Base-by-base conservation (phyloP, 208 protist genomes). In the Leptomonas pyrrhocoris region DNA sequence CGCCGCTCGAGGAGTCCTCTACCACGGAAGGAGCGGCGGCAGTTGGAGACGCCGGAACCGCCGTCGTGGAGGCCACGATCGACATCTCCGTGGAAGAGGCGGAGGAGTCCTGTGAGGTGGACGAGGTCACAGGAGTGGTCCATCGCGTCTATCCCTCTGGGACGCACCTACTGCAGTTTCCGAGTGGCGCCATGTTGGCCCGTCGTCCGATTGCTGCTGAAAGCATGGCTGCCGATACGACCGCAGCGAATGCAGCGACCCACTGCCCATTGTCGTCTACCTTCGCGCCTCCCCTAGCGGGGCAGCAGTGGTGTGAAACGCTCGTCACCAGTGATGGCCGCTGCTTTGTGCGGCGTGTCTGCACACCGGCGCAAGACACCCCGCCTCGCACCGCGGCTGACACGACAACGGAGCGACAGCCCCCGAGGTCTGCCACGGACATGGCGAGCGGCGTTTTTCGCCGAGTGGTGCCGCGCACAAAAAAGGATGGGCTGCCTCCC, bases 61-160 rank as follows among this genome's bases (percentile, higher is more conserved):
- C 34, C 3, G 7, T 38, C 18, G 36, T 61, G 36, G 53, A 61
- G 21, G 61, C 23, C 1, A 57, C 36, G 16, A 58, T 90, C 16
- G 63, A 79, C 16, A 31, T 61, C 13, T 80, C 86, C 13, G 28
- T 82, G 15, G 91, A 96, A 60, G 57, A 77, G 31, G 31, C 61
- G 0, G 91, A 96, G 58, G 78, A 83, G 21, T 66, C 69, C 12
- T 84, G 91, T 25, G 78, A 65, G 19, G 74, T 94, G 18, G 62
- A 89, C 40, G 61, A 79, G 62, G 60, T 59, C 25, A 74, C 64
- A 23, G 91, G 91, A 19, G 74, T 75, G 23, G 83, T 96, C n/a
- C 81, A 68, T 15, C 79, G 86, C 63, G 76, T 70, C 66, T 96
- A 92, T 38, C 70, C 81, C 27, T 94, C 86, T 1, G 91, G 91